These are phyloP conservation scores for Annulohypoxylon stygium DNA, from an alignment of 495 filamentous ascomycete species.

Conservation along the genomic window DNA sequence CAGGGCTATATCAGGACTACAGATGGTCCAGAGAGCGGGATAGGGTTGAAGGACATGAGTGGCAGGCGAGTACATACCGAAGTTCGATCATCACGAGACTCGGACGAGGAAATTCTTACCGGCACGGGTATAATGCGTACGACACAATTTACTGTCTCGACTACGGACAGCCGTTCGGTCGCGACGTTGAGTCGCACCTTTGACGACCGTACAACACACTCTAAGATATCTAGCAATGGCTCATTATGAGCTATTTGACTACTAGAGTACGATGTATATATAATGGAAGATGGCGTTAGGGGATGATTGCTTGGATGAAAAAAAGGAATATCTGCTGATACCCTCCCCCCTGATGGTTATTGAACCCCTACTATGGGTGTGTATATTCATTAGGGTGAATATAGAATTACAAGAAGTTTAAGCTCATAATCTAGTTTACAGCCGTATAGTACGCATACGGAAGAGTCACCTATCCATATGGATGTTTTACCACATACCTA, in stretches of 20 bases:
- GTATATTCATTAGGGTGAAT: neutral
- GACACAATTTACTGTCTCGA: constrained; percentile 42
- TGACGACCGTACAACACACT: constrained; percentile 25
- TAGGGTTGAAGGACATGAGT: constrained; percentile 40
- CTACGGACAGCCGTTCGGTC: constrained; percentile 21
- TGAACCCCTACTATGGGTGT: neutral
- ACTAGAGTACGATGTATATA: constrained; percentile 5
- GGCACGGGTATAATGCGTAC: constrained; percentile 46
- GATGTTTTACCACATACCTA: no score
- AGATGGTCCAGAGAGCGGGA: constrained; percentile 20
- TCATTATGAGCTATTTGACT: constrained; percentile 28
- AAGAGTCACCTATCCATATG: neutral
- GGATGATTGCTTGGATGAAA: neutral
- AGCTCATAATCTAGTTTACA: neutral
- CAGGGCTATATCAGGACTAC: constrained; percentile 41
- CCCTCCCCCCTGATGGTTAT: neutral
- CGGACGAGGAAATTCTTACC: constrained; percentile 48
- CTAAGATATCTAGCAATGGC: constrained; percentile 37
- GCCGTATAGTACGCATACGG: neutral
- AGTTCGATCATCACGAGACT: constrained; percentile 32
- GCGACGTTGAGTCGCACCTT: neutral
- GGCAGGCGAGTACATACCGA: constrained; percentile 32
- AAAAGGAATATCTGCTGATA: neutral
- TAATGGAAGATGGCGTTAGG: constrained; percentile 13
- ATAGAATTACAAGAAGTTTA: neutral